Evolutionary conservation across 768 basidiomycete genomes (phyloP).

Genomic region (Tulasnella sp.): DNA sequence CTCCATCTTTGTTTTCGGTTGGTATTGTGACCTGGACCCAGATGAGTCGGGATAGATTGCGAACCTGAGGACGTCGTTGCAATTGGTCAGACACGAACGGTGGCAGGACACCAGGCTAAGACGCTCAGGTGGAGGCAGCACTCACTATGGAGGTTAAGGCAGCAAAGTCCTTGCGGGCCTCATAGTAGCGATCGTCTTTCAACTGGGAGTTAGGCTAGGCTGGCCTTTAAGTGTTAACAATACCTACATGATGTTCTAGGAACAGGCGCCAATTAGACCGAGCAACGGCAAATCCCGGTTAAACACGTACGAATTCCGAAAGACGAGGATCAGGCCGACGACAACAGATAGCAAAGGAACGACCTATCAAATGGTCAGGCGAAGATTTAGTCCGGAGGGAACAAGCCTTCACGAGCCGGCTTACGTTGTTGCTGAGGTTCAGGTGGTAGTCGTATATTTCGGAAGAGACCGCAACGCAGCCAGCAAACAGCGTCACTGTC

Average conservation of each 20-base stretch:
- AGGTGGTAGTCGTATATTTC: conserved; percentile 12
- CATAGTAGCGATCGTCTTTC: conserved; percentile 69
- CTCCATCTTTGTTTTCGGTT: neutral
- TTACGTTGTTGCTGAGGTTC: conserved; percentile 65
- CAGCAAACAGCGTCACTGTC: conserved; percentile 71
- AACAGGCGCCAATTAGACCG: neutral
- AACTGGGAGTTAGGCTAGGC: neutral
- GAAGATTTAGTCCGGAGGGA: conserved; percentile 6
- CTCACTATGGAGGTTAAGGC: conserved; percentile 43
- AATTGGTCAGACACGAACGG: too few species aligned
- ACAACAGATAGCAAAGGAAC: conserved; percentile 85
- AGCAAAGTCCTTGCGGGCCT: conserved; percentile 81
- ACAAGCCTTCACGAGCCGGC: neutral
- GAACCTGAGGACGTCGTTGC: conserved; percentile 32
- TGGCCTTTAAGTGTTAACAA: neutral
- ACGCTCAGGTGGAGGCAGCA: neutral
- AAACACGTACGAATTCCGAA: conserved; percentile 13
- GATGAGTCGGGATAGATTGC: conserved; percentile 66
- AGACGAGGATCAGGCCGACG: conserved; percentile 56
- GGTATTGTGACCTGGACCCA: conserved; percentile 69
- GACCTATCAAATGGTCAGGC: conserved; percentile 37
- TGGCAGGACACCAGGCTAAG: neutral
- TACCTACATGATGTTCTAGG: neutral
- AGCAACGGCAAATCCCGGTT: neutral
- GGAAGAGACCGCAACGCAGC: conserved; percentile 27